phyloP scores from a whole-genome alignment of 2,329 filamentous ascomycete genomes.

The Penicillium psychrosexuale region DNA sequence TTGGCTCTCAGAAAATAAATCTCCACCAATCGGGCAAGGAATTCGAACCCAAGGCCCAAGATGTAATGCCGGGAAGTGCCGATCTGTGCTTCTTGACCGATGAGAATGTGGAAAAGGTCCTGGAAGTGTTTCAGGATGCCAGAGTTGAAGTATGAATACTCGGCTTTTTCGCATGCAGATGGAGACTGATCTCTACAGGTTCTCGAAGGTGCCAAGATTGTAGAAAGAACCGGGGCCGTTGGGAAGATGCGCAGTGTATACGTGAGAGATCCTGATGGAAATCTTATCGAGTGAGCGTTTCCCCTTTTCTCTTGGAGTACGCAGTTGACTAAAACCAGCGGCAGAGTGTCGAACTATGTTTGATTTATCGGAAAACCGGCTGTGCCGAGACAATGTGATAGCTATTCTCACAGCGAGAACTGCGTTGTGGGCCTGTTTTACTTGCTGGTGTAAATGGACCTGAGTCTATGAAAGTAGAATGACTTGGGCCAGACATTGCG shows the following conservation, averaged over 20 bases:
- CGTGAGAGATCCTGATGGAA: slow-evolving; percentile 60
- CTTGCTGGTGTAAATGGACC: too few species aligned
- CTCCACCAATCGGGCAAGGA: slow-evolving; percentile 58
- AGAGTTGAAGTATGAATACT: slow-evolving; percentile 40
- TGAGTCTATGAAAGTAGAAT: too few species aligned
- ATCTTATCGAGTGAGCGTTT: slow-evolving; percentile 57
- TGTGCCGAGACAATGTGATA: too few species aligned
- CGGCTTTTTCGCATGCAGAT: not conserved
- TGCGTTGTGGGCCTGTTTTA: too few species aligned
- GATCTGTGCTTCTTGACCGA: slow-evolving; percentile 60
- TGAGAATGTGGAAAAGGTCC: slow-evolving; percentile 49
- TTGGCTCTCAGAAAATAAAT: slow-evolving; percentile 61
- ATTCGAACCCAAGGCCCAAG: slow-evolving; percentile 58
- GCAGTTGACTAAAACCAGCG: not conserved
- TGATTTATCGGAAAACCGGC: not conserved
- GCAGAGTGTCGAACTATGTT: not conserved
- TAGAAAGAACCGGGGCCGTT: slow-evolving; percentile 55
- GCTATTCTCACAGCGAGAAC: too few species aligned
- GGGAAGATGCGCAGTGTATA: slow-evolving; percentile 58
- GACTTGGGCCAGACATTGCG: too few species aligned
- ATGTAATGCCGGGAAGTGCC: slow-evolving; percentile 55
- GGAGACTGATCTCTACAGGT: slow-evolving; percentile 27
- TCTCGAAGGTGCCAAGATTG: slow-evolving; percentile 50
- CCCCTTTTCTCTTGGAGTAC: not conserved
- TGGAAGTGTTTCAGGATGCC: slow-evolving; percentile 39